phyloP scores from a whole-genome alignment of 148 eudicot genomes.

The Polygonum maritimum region DNA sequence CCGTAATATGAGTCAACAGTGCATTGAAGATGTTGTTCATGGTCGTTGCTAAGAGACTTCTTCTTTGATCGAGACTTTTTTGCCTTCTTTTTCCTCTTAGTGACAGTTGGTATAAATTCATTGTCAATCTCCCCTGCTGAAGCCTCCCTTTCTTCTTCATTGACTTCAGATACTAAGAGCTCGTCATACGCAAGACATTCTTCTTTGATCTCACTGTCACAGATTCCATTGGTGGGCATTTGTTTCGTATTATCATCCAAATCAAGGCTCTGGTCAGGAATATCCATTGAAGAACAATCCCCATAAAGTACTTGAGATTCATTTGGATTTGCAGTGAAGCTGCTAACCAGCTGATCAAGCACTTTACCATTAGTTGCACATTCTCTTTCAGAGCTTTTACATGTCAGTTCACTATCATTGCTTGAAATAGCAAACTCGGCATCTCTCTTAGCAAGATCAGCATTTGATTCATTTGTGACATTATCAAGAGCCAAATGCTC shows the following conservation, averaged over 20 bases:
- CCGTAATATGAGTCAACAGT: slow-evolving; percentile 28
- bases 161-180: not conserved
- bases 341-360: slow-evolving; percentile 11
- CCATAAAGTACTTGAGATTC: slow-evolving; percentile 15
- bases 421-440: slow-evolving; percentile 11
- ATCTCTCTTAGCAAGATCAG: slow-evolving; percentile 20
- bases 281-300: slow-evolving; percentile 3
- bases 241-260: not conserved
- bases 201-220: slow-evolving; percentile 5
- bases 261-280: not conserved
- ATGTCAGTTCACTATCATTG: slow-evolving; percentile 11
- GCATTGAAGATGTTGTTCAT: slow-evolving; percentile 24
- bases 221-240: not conserved
- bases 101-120: slow-evolving; percentile 14
- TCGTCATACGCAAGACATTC: slow-evolving; percentile 7
- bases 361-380: slow-evolving; percentile 13
- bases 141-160: slow-evolving; percentile 7
- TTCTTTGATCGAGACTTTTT: slow-evolving; percentile 35
- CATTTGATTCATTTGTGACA: slow-evolving; percentile 19
- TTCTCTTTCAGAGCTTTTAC: slow-evolving; percentile 4
- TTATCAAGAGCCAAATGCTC: slow-evolving; percentile 36
- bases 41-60: slow-evolving; percentile 26
- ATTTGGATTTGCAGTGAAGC: slow-evolving; percentile 3
- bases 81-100: slow-evolving; percentile 42
- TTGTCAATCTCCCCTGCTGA: slow-evolving; percentile 16